Evolutionary conservation across 306 rosid species (phyloP).

Genomic region (Vigna reflexopilosa): DNA sequence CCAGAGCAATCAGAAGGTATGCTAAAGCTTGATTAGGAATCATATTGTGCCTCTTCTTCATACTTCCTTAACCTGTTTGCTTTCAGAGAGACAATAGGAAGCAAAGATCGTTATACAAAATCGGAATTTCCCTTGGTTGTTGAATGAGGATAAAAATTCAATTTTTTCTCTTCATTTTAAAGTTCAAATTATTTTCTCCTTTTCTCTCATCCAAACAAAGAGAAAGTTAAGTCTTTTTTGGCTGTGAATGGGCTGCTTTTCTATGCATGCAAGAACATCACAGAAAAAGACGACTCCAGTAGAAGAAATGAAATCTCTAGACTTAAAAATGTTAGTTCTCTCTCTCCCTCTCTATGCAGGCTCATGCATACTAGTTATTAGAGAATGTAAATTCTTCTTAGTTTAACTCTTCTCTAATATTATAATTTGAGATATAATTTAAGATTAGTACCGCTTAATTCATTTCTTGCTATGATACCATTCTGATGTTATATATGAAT

Average conservation of each 20-base stretch:
- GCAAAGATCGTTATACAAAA: background rate
- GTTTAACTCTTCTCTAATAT: conserved; percentile 4
- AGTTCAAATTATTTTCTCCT: background rate
- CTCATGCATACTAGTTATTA: background rate
- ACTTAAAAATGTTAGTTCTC: conserved; percentile 70
- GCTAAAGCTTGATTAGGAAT: conserved; percentile 35
- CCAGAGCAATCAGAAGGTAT: conserved; percentile 90
- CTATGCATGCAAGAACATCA: conserved; percentile 61
- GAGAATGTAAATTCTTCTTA: conserved; percentile 2
- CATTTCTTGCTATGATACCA: background rate
- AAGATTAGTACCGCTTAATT: background rate
- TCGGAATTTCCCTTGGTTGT: conserved; percentile 5
- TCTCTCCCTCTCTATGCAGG: background rate
- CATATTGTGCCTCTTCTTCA: conserved; percentile 42
- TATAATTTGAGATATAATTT: conserved; percentile 11
- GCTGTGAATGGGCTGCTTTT: conserved; percentile 42
- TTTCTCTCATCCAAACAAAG: background rate
- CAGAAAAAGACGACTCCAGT: conserved; percentile 56
- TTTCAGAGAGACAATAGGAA: background rate
- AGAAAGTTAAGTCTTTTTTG: conserved; percentile 9
- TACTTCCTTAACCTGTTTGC: conserved; percentile 7
- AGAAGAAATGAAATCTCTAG: conserved; percentile 73
- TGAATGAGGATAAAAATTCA: background rate
- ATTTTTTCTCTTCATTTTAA: background rate
- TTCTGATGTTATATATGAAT: background rate